Conservation (phyloP, 139 green algal species). For the Closterium sp. region DNA sequence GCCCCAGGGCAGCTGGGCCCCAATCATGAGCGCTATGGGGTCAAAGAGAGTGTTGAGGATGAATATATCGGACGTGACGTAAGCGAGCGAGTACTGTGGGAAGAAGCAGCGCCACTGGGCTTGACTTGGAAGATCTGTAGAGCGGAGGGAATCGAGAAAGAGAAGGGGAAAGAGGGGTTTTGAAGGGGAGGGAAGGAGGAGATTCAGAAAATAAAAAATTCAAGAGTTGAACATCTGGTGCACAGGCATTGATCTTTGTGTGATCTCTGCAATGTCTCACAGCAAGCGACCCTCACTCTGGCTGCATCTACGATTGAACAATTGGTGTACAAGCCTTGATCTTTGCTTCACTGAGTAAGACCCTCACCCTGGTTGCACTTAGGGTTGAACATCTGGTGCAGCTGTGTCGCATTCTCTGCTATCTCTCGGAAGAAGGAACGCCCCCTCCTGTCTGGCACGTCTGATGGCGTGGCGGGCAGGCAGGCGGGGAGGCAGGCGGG, state of each 20-base stretch:
- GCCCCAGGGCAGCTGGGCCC: neutral
- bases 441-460: neutral
- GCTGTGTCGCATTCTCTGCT: neutral
- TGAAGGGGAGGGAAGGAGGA: no score
- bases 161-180: neutral
- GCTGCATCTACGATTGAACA: no score
- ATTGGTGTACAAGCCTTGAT: no score
- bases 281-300: no score
- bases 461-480: neutral
- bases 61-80: neutral
- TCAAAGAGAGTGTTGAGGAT: neutral
- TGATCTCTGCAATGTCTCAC: no score
- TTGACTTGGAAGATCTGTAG: neutral
- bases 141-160: neutral
- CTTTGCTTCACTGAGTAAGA: no score
- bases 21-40: neutral
- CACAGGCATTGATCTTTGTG: no score
- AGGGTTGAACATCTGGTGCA: neutral
- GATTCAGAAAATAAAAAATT: no score
- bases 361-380: neutral
- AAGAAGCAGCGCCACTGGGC: neutral
- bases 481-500: no score
- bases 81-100: neutral
- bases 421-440: neutral
- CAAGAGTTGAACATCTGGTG: no score